Base-by-base conservation (phyloP, 371 early-diverging fungal genomes). In the Lichtheimia corymbifera region DNA sequence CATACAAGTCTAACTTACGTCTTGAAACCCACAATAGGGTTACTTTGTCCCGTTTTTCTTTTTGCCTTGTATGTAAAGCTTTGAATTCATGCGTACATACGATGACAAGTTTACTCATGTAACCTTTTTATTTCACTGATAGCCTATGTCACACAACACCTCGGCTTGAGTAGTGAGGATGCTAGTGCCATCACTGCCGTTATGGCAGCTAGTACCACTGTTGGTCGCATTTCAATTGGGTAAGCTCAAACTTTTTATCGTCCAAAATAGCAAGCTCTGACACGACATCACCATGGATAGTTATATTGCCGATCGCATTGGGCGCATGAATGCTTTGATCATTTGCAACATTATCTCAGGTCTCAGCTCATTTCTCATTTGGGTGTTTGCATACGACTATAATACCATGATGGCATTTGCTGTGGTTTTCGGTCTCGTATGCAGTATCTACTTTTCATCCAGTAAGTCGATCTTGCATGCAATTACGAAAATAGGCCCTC, bases 381-480 rank as follows among this genome's bases (percentile, higher is more conserved):
- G 55, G 55, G 22, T 22, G 22, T 83, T 55, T 62, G 68, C 82
- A 2, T 58, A 57, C 28, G 63, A 2, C 12, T 77, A 74, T 50
- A 72, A 70, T 6, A 55, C 53, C 2, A 49, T 81, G 17, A 67
- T 71, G 63, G 73, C 68, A 0, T 81, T 77, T 43, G 40, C 70
- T 18, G 55, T 60, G 11, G 44, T 77, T 14, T 79, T 69, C 64
- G 79, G 79, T 42, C 47, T 77, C 5, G 70, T 72, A 4, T 70
- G 74, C 52, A 74, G 77, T 24, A 60, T 71, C 0, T 77, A 63
- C 49, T 77, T 77, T 58, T 69, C 77, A 11, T 40, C 69, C 17
- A 41, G 64, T 64, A 64, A 64, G 64, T 64, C 47, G 18, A 11
- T 45, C 13, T 28, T 28, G 28, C 28, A 28, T 7, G 28, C 11